Evolutionary conservation across 345 rosid genomes (phyloP).

Genomic region (Brassica juncea): DNA sequence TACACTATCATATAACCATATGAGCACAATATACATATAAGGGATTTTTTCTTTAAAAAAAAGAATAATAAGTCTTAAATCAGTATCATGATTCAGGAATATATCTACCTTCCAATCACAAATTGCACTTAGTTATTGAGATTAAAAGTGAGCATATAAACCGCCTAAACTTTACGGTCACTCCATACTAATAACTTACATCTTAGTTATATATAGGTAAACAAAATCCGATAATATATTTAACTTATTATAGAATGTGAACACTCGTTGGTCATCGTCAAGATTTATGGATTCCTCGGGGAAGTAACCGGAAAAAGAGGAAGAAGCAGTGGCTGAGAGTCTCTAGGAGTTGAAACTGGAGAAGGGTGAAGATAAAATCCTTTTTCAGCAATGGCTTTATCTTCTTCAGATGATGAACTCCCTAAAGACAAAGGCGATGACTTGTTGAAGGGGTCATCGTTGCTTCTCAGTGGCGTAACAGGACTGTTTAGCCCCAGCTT

Average conservation of each 20-base stretch:
- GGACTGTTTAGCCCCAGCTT: conserved; percentile 80
- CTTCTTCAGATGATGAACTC: conserved; percentile 68
- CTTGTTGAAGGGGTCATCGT: conserved; percentile 48
- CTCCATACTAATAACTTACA: conserved; percentile 29
- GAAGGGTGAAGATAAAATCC: conserved; percentile 95
- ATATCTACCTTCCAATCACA: conserved; percentile 16
- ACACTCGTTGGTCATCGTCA: background rate
- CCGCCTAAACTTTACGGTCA: conserved; percentile 35
- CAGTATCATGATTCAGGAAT: conserved; percentile 14
- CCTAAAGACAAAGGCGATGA: conserved; percentile 52
- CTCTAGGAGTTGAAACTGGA: conserved; percentile 84
- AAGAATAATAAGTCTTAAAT: background rate
- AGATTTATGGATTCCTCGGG: conserved; percentile 39
- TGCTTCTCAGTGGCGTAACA: conserved; percentile 67
- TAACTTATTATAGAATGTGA: conserved; percentile 3
- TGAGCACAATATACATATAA: conserved; percentile 8
- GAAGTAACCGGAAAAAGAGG: conserved; percentile 90
- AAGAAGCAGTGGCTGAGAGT: conserved; percentile 84
- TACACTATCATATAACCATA: conserved; percentile 13
- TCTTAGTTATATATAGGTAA: conserved; percentile 8
- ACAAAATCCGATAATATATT: conserved; percentile 12
- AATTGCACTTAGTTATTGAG: conserved; percentile 11
- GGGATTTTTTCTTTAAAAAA: background rate
- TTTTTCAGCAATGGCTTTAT: conserved; percentile 84
- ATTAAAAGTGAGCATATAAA: conserved; percentile 28